Percentiles rank a stretch among this genome's conserved stretches.
phyloP scores from a whole-genome alignment of 225 moss, liverwort and hornwort species.

The Antitrichia curtipendula region DNA sequence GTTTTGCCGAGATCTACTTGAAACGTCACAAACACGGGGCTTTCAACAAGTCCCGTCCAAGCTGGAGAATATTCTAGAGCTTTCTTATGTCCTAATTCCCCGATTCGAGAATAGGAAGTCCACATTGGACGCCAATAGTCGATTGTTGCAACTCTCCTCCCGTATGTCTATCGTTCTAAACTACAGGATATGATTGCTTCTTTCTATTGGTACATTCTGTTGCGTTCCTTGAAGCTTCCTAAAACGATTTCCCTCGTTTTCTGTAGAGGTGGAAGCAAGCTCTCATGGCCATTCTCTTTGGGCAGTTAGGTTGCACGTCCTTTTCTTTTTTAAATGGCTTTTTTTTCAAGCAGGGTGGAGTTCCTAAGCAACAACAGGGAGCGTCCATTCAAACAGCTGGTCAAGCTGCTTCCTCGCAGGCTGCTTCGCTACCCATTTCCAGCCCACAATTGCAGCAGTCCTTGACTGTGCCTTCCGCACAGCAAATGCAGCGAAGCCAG shows the following conservation, averaged over 20 bases:
- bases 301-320: background rate
- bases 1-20: background rate
- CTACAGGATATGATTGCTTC: no score
- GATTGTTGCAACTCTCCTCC: background rate
- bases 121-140: background rate
- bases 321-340: background rate
- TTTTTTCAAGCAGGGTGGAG: background rate
- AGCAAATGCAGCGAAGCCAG: slow-evolving; percentile 12
- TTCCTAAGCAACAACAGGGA: slow-evolving; percentile 4
- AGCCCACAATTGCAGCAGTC: slow-evolving; percentile 16
- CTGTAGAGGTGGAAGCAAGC: background rate
- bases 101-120: background rate
- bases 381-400: background rate
- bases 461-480: background rate
- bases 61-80: background rate
- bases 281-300: background rate
- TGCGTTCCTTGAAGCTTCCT: background rate
- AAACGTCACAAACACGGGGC: background rate
- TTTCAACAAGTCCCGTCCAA: background rate
- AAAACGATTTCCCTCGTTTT: background rate
- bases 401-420: background rate
- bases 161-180: background rate
- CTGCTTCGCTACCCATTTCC: background rate
- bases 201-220: background rate
- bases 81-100: background rate